These are phyloP conservation scores for Corrigiola litoralis DNA, from an alignment of 179 eudicot species.

Conservation along the genomic window DNA sequence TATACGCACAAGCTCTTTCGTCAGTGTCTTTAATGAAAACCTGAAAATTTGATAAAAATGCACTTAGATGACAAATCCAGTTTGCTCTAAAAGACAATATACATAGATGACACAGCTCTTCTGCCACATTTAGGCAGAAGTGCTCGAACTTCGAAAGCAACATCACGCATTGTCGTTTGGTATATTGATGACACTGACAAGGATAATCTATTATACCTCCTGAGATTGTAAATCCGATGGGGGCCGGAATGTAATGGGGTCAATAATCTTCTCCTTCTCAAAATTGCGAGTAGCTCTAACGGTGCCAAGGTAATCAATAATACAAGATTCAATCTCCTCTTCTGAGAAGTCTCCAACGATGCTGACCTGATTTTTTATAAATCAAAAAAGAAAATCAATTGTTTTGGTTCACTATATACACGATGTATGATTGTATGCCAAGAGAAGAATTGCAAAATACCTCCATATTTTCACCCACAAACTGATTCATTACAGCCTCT, in stretches of 20 bases:
- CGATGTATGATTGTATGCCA: too few species aligned
- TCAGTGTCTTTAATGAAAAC: slow-evolving; percentile 94
- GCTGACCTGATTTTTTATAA: slow-evolving; percentile 57
- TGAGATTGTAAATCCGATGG: slow-evolving; percentile 78
- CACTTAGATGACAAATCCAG: neutral
- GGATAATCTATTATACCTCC: slow-evolving; percentile 46
- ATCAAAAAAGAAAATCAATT: too few species aligned
- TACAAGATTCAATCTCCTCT: slow-evolving; percentile 92
- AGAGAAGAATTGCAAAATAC: too few species aligned
- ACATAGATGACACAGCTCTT: slow-evolving; percentile 4
- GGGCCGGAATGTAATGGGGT: slow-evolving; percentile 65
- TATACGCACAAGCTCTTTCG: slow-evolving; percentile 99
- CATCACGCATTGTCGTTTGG: neutral
- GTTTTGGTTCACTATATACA: too few species aligned
- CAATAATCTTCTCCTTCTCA: slow-evolving; percentile 36
- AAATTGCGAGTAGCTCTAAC: slow-evolving; percentile 44
- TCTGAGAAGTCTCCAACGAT: slow-evolving; percentile 95
- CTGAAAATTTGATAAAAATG: slow-evolving; percentile 32
- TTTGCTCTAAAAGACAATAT: neutral
- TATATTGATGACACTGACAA: neutral
- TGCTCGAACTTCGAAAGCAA: slow-evolving; percentile 1
- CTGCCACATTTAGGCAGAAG: neutral
- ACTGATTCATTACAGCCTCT: slow-evolving; percentile 94
- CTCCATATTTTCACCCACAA: slow-evolving; percentile 92
- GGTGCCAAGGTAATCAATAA: slow-evolving; percentile 96